A percentile compares a stretch with the other conserved stretches of the same genome.
These are phyloP conservation scores for Chaetomiaceae sp. DNA, from an alignment of 2,329 filamentous ascomycete genomes.

Conservation along the genomic window DNA sequence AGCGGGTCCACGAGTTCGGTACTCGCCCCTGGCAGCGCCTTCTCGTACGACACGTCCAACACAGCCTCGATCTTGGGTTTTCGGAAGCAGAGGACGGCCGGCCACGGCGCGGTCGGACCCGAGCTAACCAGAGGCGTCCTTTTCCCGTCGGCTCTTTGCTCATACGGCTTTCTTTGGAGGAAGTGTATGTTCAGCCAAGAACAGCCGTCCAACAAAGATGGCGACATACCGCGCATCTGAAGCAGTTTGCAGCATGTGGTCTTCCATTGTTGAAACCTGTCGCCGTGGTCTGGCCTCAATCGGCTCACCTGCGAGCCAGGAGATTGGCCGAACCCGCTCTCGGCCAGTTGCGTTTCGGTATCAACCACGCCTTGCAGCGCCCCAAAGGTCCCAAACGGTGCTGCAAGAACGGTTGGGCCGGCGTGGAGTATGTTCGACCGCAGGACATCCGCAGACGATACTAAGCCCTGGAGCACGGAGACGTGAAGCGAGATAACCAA, in stretches of 20 bases:
- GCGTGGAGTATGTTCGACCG: conserved; percentile 35
- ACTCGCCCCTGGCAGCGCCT: conserved; percentile 32
- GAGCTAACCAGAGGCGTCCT: conserved; percentile 32
- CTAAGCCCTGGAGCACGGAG: conserved; percentile 41
- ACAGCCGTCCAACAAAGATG: conserved; percentile 37
- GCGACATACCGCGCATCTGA: conserved; percentile 43
- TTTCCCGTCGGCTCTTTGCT: conserved; percentile 38
- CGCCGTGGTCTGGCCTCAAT: conserved; percentile 35
- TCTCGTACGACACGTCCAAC: conserved; percentile 32
- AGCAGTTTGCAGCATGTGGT: conserved; percentile 45
- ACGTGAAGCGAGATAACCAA: conserved; percentile 46
- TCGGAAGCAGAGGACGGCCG: conserved; percentile 33
- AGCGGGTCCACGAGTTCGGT: conserved; percentile 45
- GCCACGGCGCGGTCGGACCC: conserved; percentile 46
- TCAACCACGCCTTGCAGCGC: conserved; percentile 34
- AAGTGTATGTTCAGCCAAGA: conserved; percentile 48
- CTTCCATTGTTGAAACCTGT: conserved; percentile 42
- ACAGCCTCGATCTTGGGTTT: conserved; percentile 27
- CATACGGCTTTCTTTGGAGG: conserved; percentile 38
- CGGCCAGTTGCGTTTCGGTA: conserved; percentile 30
- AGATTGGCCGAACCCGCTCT: conserved; percentile 40
- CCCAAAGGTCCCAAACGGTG: conserved; percentile 48
- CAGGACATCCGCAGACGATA: conserved; percentile 40
- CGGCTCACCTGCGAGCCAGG: conserved; percentile 47
- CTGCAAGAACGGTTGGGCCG: conserved; percentile 44